phyloP scores from a whole-genome alignment of 176 grass and related monocot genomes.

The Zizania latifolia region DNA sequence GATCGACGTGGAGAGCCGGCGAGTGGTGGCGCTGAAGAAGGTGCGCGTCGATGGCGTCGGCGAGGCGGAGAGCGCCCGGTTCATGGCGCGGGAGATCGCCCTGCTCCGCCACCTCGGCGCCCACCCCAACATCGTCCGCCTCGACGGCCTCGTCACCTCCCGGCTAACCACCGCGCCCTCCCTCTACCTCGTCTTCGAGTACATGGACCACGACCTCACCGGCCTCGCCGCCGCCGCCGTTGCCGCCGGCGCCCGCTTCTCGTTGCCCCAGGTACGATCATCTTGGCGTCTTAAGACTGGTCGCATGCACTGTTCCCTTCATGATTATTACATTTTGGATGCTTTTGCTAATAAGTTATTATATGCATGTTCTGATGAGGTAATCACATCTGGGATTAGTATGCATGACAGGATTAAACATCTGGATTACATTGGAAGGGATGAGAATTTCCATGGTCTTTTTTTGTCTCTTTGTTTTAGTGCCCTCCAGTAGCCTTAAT shows the following conservation, averaged over 20 bases:
- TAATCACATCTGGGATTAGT: neutral
- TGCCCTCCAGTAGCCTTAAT: too few species aligned
- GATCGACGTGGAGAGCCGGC: slow-evolving; percentile 53
- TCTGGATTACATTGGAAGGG: neutral
- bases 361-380: neutral
- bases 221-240: slow-evolving; percentile 46
- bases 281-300: neutral
- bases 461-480: neutral
- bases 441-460: neutral
- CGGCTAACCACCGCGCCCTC: slow-evolving; percentile 70
- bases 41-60: slow-evolving; percentile 65
- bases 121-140: slow-evolving; percentile 66
- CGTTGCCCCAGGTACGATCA: slow-evolving; percentile 64
- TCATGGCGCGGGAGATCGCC: slow-evolving; percentile 90
- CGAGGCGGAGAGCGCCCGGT: slow-evolving; percentile 57
- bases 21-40: slow-evolving; percentile 92
- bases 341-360: neutral
- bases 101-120: slow-evolving; percentile 67
- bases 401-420: neutral
- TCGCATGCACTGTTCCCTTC: neutral
- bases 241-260: slow-evolving; percentile 47
- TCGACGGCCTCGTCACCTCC: slow-evolving; percentile 76
- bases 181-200: slow-evolving; percentile 90
- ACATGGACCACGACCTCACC: slow-evolving; percentile 95
- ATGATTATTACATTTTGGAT: neutral